A percentile compares a stretch with the other conserved stretches of the same genome.
phyloP scores from a whole-genome alignment of 768 basidiomycete genomes.

The Thelephora ganbajun region DNA sequence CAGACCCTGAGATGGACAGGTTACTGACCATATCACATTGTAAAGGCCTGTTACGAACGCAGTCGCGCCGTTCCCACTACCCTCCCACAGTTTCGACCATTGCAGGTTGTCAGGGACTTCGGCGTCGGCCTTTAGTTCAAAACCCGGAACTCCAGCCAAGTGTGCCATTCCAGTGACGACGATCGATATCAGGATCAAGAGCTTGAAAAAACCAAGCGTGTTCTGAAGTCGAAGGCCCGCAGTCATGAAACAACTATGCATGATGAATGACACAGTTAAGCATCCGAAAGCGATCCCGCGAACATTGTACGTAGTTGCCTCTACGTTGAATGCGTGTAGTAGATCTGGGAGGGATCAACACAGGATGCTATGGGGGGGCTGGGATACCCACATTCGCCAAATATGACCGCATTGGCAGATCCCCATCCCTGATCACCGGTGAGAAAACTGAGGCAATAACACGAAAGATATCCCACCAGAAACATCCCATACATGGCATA shows the following conservation, averaged over 20 bases:
- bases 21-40: conserved; percentile 50
- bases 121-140: conserved; percentile 34
- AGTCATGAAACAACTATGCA: conserved; percentile 39
- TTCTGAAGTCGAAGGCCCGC: conserved; percentile 55
- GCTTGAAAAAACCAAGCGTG: conserved; percentile 43
- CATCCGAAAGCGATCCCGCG: conserved; percentile 42
- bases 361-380: background rate
- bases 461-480: conserved; percentile 25
- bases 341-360: conserved; percentile 29
- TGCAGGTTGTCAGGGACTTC: conserved; percentile 38
- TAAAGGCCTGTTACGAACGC: conserved; percentile 53
- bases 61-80: conserved; percentile 36
- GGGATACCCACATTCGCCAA: conserved; percentile 50
- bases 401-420: conserved; percentile 47
- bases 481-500: conserved; percentile 46
- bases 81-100: conserved; percentile 53
- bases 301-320: conserved; percentile 29
- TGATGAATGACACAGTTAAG: conserved; percentile 38
- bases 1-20: background rate
- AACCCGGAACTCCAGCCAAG: conserved; percentile 33
- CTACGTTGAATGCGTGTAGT: conserved; percentile 34
- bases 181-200: conserved; percentile 38
- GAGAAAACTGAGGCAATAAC: background rate
- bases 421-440: conserved; percentile 32
- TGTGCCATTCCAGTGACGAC: conserved; percentile 39